A percentile compares a stretch with the other conserved stretches of the same genome.
phyloP scores from a whole-genome alignment of 2,329 filamentous ascomycete genomes.

The Penicillium sp. region DNA sequence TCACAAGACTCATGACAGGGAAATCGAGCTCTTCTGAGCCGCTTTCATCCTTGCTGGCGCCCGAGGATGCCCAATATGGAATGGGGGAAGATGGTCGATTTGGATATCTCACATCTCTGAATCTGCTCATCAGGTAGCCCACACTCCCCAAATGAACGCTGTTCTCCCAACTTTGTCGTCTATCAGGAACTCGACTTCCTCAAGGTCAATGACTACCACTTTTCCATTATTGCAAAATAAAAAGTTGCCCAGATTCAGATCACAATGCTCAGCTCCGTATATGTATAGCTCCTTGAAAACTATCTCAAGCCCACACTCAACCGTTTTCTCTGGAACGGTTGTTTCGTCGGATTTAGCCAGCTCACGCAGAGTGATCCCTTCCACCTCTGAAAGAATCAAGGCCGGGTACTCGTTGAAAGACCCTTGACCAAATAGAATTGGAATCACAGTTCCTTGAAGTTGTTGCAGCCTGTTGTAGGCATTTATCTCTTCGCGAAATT shows the following conservation, averaged over 20 bases:
- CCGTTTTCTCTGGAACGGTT: not conserved
- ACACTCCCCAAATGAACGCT: conserved; percentile 3
- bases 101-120: conserved; percentile 5
- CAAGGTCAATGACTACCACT: conserved; percentile 9
- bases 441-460: not conserved
- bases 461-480: not conserved
- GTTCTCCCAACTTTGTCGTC: not conserved
- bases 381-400: conserved; percentile 8
- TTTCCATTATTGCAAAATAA: conserved; percentile 7
- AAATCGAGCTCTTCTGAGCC: too few relatives aligned
- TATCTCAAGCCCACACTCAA: not conserved
- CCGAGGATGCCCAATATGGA: not conserved
- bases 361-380: conserved; percentile 7
- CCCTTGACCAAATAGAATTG: conserved; percentile 5
- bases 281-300: conserved; percentile 1
- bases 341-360: not conserved
- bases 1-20: too few relatives aligned
- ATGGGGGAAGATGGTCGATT: not conserved
- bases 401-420: conserved; percentile 2
- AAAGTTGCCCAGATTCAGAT: conserved; percentile 11
- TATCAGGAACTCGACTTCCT: conserved; percentile 7
- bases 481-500: not conserved
- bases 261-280: conserved; percentile 7
- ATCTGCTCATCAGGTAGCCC: conserved; percentile 4
- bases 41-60: too few relatives aligned